Base-by-base conservation (phyloP, 805 yeast genomes). In the Tetrapisispora pingtungensis region DNA sequence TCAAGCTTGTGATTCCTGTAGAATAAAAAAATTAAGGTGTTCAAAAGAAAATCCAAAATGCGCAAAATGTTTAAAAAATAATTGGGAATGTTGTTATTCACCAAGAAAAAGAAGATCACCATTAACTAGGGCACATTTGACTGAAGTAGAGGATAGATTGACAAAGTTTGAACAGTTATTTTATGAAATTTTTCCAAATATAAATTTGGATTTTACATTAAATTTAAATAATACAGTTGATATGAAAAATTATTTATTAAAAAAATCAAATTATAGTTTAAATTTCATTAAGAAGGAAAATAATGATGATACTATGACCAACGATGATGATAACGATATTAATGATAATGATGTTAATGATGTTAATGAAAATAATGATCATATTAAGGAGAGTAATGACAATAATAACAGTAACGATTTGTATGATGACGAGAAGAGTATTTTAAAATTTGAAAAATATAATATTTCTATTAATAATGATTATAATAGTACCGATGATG, bases 31-130 rank as follows among this genome's bases (percentile, higher is more conserved):
- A 63, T 70, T 85, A 47, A 81, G 80, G 57, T 86, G 96, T 59
- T 78, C 94, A 27, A 86, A 84, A 55, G 85, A 80, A 47, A 70
- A 65, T 24, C 96, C 95, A 2, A 75, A 73, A 49, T 86, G 95
- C 57, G 67, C 80, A 37, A 84, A 84, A 56, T 86, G 96, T 66
- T 61, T 71, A 7, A 77, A 74, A 44, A 86, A 84, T 57, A 69
- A 71, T 19, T 81, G 94, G 84, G 73, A 74, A 28, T 86, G 96
- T 61, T 65, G 75, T 1, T 86, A 86, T 57, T 80, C 89, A 19
- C 95, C 96, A 14, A 70, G 84, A 48, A 74, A 80, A 1, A 80
- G 82, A 30, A 69, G 95, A 44, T 79, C 90, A 4, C 95, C 95
- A 0, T 65, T 86, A 45, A 86, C 95, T 0, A 68, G 96, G 52